Base-by-base conservation (phyloP, 202 grass and related monocot species). In the Setaria italica region DNA sequence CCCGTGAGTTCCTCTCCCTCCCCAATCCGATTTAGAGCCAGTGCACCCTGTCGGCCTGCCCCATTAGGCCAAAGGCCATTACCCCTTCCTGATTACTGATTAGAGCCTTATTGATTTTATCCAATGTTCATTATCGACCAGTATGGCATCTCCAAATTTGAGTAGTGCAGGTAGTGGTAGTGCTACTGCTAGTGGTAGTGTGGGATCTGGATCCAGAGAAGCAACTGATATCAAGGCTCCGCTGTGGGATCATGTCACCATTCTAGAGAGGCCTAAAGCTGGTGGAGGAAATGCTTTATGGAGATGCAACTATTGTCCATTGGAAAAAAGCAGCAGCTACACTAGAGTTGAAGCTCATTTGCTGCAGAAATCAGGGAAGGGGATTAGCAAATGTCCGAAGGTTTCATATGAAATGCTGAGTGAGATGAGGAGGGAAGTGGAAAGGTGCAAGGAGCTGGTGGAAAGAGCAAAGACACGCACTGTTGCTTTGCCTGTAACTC, bases 331-430 rank as follows among this genome's bases (percentile, higher is more conserved):
- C 5, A 30, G 2, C 43, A 71, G 42, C 11, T 71, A n/a, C 43
- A 48, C 43, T 70, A 48, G 42, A 71, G 43, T 71, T 47, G 43
- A 48, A 71, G 42, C 42, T 15, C 68, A 71, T 14, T 71, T 71
- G 68, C 68, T 71, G n/a, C 20, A 48, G n/a, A 33, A 14, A 6
- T 8, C 21, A 30, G 11, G 21, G 19, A 49, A 25, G 12, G 20
- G 70, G 25, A 72, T 72, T 30, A 0, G 21, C 11, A 49, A 15
- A 30, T 72, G 70, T 72, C 29, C 70, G 4, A 11, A 29, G 21
- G 25, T 74, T 16, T 33, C 70, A 74, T 74, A 8, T 74, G 48
- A 72, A 47, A 72, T 72, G 14, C 69, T 72, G 13, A 7, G 43
- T 46, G 9, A 29, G 2, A 53, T 54, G 48, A 11, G 48, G 3